phyloP scores from a whole-genome alignment of 2,329 filamentous ascomycete genomes.

The Didymella pinodella region DNA sequence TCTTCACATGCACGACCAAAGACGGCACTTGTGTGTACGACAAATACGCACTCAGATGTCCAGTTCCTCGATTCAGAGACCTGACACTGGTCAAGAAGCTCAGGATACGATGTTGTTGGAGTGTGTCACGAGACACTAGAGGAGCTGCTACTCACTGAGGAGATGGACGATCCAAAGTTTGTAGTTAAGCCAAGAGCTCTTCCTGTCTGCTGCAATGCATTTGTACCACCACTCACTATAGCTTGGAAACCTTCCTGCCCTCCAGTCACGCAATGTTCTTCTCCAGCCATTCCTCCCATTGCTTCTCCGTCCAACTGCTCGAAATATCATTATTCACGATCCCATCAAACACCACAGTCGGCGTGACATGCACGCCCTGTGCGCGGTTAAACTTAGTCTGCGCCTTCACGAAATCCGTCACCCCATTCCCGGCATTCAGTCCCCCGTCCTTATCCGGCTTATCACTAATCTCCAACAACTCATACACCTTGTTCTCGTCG shows the following conservation, averaged over 20 bases:
- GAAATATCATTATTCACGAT: slow-evolving; percentile 80
- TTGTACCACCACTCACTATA: neutral
- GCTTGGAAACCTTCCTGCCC: slow-evolving; percentile 4
- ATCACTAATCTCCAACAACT: slow-evolving; percentile 72
- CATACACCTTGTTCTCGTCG: slow-evolving; percentile 73
- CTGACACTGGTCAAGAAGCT: too few species aligned
- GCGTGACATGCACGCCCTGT: slow-evolving; percentile 86
- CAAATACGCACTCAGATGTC: too few species aligned
- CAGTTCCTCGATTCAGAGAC: too few species aligned
- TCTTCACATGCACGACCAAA: too few species aligned
- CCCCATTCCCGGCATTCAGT: slow-evolving; percentile 79
- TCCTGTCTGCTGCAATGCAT: too few species aligned
- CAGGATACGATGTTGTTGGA: too few species aligned
- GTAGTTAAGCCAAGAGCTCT: too few species aligned
- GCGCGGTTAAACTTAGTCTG: slow-evolving; percentile 81
- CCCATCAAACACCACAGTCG: slow-evolving; percentile 88
- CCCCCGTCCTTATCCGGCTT: slow-evolving; percentile 71
- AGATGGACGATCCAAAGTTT: too few species aligned
- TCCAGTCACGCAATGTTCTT: slow-evolving; percentile 66
- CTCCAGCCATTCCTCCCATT: slow-evolving; percentile 72
- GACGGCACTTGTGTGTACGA: too few species aligned
- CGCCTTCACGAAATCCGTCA: slow-evolving; percentile 86
- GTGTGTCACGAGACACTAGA: too few species aligned
- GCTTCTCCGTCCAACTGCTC: slow-evolving; percentile 70
- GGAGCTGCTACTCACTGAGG: too few species aligned